These are phyloP conservation scores for Herpetomonas tarakana DNA, from an alignment of 208 protist species.

Conservation along the genomic window DNA sequence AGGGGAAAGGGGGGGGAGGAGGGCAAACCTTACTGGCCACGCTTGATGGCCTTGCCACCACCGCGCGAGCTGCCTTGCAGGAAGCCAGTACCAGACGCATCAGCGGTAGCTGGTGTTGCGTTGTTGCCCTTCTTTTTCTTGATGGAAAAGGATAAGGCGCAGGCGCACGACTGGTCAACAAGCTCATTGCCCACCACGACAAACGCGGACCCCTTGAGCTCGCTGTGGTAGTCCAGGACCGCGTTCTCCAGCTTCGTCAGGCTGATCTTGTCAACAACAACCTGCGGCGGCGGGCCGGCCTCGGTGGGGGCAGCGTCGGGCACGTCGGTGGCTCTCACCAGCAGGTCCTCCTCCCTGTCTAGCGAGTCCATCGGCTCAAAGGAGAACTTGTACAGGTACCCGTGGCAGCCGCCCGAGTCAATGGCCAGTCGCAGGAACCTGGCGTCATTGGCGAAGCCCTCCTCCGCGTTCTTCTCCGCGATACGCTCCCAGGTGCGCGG, in stretches of 20 bases:
- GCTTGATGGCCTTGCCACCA: neutral
- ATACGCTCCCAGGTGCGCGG: constrained; percentile 72
- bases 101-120: too few relatives aligned
- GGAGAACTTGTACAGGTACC: constrained; percentile 86
- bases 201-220: constrained; percentile 87
- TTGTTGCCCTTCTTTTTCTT: constrained; percentile 53
- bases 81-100: neutral
- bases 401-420: constrained; percentile 88
- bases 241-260: constrained; percentile 67
- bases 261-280: constrained; percentile 79
- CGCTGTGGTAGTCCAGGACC: constrained; percentile 83
- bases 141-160: constrained; percentile 89
- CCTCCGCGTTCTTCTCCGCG: constrained; percentile 63
- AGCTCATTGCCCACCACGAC: constrained; percentile 87
- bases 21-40: neutral
- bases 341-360: constrained; percentile 62
- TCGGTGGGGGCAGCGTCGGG: constrained; percentile 15
- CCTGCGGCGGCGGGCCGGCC: constrained; percentile 26
- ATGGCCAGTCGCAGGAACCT: constrained; percentile 79
- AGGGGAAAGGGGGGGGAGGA: too few relatives aligned
- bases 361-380: constrained; percentile 51
- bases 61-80: neutral
- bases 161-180: constrained; percentile 87
- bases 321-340: constrained; percentile 58
- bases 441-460: constrained; percentile 69